Evolutionary conservation across 495 filamentous ascomycete species (phyloP).

Genomic region (Saxispiralis lemnorum): DNA sequence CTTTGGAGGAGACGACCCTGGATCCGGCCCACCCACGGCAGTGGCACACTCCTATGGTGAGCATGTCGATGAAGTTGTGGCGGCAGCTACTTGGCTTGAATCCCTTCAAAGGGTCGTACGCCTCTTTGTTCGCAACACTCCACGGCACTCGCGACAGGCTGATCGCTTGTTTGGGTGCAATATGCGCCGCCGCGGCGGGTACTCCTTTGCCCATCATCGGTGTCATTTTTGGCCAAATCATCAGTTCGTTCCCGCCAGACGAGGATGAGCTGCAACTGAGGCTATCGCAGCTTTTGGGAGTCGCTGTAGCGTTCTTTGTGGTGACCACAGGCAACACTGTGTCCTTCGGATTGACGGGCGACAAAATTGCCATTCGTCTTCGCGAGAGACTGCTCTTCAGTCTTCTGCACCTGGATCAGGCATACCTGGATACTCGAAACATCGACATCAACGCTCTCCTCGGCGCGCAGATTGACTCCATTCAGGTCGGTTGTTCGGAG

Average conservation of each 20-base stretch:
- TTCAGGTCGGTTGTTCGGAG: constrained; percentile 32
- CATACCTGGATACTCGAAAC: constrained; percentile 24
- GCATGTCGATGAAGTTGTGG: constrained; percentile 4
- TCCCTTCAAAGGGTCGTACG: constrained; percentile 23
- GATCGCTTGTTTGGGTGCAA: constrained; percentile 17
- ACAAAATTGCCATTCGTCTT: constrained; percentile 21
- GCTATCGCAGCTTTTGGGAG: constrained; percentile 22
- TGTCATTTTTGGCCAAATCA: constrained; percentile 29
- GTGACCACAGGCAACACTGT: constrained; percentile 24
- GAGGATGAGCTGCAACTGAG: constrained; percentile 21
- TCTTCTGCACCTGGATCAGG: constrained; percentile 24
- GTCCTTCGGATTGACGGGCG: constrained; percentile 24
- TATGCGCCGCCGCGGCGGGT: constrained; percentile 26
- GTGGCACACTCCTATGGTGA: constrained; percentile 1
- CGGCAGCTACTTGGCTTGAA: constrained; percentile 18
- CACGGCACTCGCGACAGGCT: constrained; percentile 5
- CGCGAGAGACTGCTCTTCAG: constrained; percentile 19
- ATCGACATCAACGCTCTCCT: constrained; percentile 22
- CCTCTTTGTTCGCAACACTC: constrained; percentile 23
- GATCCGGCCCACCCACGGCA: constrained; percentile 9
- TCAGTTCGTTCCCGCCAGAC: constrained; percentile 26
- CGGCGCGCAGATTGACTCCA: constrained; percentile 26
- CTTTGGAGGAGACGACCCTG: constrained; percentile 4
- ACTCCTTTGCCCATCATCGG: constrained; percentile 28
- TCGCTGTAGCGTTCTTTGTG: constrained; percentile 26